phyloP scores from a whole-genome alignment of 139 green algal species.

The Chlorella sp. region DNA sequence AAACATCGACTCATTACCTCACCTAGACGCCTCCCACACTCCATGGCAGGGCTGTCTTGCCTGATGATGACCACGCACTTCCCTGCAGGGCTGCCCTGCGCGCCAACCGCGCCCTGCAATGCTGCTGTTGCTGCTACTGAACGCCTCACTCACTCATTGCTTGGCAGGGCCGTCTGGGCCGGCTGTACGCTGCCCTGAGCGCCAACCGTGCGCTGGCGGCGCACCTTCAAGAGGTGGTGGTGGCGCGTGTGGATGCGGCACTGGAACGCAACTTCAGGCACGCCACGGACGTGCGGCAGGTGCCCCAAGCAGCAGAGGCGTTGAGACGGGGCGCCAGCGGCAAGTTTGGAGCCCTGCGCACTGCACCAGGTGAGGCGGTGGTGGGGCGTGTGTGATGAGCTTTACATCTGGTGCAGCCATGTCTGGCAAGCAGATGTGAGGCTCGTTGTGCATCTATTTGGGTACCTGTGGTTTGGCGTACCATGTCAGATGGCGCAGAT shows the following conservation, averaged over 20 bases:
- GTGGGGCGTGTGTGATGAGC: too few species aligned
- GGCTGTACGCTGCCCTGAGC: constrained; percentile 22
- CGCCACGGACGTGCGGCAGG: neutral
- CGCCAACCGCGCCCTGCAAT: neutral
- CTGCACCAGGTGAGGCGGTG: too few species aligned
- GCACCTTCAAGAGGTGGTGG: neutral
- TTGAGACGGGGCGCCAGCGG: neutral
- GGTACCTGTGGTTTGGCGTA: neutral
- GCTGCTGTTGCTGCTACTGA: too few species aligned
- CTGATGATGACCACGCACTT: neutral
- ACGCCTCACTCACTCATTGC: too few species aligned
- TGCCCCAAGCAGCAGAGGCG: neutral
- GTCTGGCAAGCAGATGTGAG: neutral
- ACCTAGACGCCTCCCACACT: neutral
- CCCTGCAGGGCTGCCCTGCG: neutral
- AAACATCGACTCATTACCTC: neutral
- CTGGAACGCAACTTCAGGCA: neutral
- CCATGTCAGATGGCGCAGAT: neutral
- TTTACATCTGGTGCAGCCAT: too few species aligned
- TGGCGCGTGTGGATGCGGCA: neutral
- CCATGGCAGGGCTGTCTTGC: neutral
- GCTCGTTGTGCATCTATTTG: neutral
- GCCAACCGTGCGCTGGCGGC: constrained; percentile 16
- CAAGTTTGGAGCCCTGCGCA: neutral
- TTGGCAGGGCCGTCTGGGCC: constrained; percentile 7